Percentiles rank a stretch among this genome's conserved stretches.
Evolutionary conservation across 192 early-diverging fungal genomes (phyloP).

Genomic region (Umbelopsis sp.): DNA sequence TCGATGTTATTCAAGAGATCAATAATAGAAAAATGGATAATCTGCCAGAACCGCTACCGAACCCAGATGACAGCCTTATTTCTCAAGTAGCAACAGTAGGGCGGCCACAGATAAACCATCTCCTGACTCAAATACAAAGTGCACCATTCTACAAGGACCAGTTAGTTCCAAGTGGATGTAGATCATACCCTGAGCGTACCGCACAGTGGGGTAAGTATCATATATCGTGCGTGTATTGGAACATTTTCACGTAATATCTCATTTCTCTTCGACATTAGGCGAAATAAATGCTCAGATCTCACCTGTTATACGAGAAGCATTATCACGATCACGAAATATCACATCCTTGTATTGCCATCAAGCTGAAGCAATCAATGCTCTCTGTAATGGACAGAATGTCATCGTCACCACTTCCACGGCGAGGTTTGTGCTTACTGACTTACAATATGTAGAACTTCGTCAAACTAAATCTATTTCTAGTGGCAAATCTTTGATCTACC

Average conservation of each 20-base stretch:
- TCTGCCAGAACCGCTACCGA: not conserved
- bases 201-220: not conserved
- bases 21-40: not conserved
- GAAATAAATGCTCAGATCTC: not conserved
- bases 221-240: not conserved
- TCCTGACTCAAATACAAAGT: not conserved
- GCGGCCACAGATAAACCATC: not conserved
- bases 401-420: conserved; percentile 76
- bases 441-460: not conserved
- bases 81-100: not conserved
- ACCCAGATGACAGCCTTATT: not conserved
- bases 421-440: conserved; percentile 39
- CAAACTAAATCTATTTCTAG: conserved; percentile 32
- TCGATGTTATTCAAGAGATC: not conserved
- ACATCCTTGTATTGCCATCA: conserved; percentile 71
- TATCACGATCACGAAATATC: not conserved
- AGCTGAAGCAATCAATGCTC: conserved; percentile 57
- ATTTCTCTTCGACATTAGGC: not conserved
- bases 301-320: not conserved
- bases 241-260: not conserved
- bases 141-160: conserved; percentile 3
- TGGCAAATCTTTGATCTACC: conserved; percentile 83
- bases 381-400: conserved; percentile 52
- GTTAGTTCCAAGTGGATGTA: not conserved
- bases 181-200: not conserved